Evolutionary conservation across 2,329 filamentous ascomycete genomes (phyloP).

Genomic region (Fusarium sp.): DNA sequence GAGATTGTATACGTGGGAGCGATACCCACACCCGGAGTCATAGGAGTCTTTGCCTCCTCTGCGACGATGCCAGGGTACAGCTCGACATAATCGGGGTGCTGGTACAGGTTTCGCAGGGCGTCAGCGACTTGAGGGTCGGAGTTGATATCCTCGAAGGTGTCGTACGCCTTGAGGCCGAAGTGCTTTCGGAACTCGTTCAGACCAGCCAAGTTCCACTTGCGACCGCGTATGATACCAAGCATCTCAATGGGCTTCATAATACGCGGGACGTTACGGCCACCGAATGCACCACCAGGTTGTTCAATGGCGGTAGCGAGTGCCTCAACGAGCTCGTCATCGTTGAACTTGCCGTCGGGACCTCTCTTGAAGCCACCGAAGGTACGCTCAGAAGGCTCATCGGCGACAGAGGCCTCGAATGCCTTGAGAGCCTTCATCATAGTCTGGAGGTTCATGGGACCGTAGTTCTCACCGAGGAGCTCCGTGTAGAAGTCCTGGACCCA

Average conservation of each 20-base stretch:
- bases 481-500: constrained; percentile 81
- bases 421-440: constrained; percentile 73
- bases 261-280: constrained; percentile 78
- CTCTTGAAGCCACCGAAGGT: constrained; percentile 75
- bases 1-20: constrained; percentile 81
- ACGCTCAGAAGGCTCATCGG: constrained; percentile 75
- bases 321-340: constrained; percentile 80
- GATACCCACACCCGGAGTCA: constrained; percentile 80
- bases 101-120: constrained; percentile 74
- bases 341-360: constrained; percentile 73
- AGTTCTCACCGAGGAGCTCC: constrained; percentile 67
- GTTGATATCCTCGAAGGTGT: constrained; percentile 86
- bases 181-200: constrained; percentile 89
- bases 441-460: constrained; percentile 65
- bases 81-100: constrained; percentile 83
- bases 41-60: constrained; percentile 79
- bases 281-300: constrained; percentile 80
- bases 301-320: constrained; percentile 77
- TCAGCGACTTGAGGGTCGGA: constrained; percentile 77
- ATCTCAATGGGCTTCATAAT: constrained; percentile 82
- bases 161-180: constrained; percentile 80
- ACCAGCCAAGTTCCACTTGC: constrained; percentile 80
- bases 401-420: constrained; percentile 70
- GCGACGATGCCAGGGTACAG: constrained; percentile 83
- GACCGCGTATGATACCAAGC: constrained; percentile 80